Evolutionary conservation across 164 flowering plant species (phyloP).

Genomic region (Euptelea pleiosperma): DNA sequence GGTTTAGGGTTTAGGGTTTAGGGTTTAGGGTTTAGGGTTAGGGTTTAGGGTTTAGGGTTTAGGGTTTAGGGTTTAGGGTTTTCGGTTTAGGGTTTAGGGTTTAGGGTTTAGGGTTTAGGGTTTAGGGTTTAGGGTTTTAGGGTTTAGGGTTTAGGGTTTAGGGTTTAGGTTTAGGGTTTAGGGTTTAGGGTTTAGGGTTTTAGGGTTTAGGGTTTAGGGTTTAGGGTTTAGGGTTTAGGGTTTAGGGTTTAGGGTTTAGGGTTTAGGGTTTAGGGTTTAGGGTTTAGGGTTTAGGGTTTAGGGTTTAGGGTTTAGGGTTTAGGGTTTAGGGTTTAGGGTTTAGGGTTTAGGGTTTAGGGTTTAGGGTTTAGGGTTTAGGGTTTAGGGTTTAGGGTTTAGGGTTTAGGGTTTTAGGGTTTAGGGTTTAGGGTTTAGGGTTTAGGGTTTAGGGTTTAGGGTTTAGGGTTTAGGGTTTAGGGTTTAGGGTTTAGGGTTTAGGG

Average conservation of each 20-base stretch:
- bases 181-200: not conserved
- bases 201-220: not conserved
- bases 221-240: conserved; percentile 1
- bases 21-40: conserved; percentile 10
- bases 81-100: conserved; percentile 2
- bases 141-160: not conserved
- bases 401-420: no score
- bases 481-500: no score
- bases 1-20: conserved; percentile 11
- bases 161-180: not conserved
- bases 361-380: no score
- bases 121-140: not conserved
- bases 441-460: no score
- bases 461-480: no score
- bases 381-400: no score
- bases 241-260: not conserved
- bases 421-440: no score
- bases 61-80: conserved; percentile 9
- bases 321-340: no score
- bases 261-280: not conserved
- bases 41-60: conserved; percentile 10
- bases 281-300: not conserved
- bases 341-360: no score
- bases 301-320: not conserved
- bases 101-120: conserved; percentile 3